Evolutionary conservation across 2,329 filamentous ascomycete species (phyloP).

Genomic region (Myrmaecium sp.): DNA sequence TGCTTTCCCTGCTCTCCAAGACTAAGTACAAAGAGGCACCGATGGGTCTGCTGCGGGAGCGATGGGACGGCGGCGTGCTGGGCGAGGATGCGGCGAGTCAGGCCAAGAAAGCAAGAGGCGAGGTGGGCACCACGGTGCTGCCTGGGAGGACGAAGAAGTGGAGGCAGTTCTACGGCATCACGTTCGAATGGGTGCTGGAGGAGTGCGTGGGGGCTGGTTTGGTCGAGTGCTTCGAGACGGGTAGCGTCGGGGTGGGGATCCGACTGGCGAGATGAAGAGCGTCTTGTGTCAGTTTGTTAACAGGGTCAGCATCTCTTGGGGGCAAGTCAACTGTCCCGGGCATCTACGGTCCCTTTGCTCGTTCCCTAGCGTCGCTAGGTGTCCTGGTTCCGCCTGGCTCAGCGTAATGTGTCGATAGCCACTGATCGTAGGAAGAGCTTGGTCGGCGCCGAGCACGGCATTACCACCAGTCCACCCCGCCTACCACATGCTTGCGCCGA

Average conservation of each 20-base stretch:
- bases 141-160: slow-evolving; percentile 50
- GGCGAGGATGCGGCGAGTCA: slow-evolving; percentile 27
- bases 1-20: slow-evolving; percentile 41
- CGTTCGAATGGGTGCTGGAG: slow-evolving; percentile 54
- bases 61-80: slow-evolving; percentile 52
- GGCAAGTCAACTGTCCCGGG: no score
- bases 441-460: no score
- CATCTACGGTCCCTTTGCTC: no score
- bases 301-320: no score
- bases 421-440: no score
- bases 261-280: slow-evolving; percentile 12
- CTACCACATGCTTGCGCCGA: no score
- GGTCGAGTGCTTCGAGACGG: slow-evolving; percentile 59
- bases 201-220: slow-evolving; percentile 55
- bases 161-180: slow-evolving; percentile 51
- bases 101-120: slow-evolving; percentile 36
- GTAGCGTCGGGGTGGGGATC: slow-evolving; percentile 53
- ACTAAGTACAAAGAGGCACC: slow-evolving; percentile 45
- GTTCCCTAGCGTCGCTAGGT: no score
- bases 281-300: no score
- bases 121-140: slow-evolving; percentile 38
- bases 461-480: no score
- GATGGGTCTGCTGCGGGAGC: slow-evolving; percentile 43
- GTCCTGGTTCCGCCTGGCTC: no score
- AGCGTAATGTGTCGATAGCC: no score